Evolutionary conservation across 495 filamentous ascomycete genomes (phyloP), one percentile per base, ranked within the genome.

Genomic region (Penicillium canariense): DNA sequence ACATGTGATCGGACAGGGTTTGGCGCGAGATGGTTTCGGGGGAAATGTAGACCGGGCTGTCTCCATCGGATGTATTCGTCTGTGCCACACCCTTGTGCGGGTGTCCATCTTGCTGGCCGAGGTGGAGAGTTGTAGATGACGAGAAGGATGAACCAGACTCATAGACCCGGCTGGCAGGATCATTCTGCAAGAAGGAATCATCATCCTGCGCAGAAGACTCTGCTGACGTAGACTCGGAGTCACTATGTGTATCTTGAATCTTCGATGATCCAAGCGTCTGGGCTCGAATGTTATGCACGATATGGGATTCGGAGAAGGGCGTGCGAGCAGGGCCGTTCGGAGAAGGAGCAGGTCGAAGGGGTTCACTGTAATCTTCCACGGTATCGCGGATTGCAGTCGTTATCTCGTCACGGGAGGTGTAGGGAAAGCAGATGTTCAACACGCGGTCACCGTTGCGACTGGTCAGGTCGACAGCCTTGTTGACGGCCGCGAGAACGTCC

Each of bases 341-440:
- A 0, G 63, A 49, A 23, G 47, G 59, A 18, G 59, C 48, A 3
- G 81, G 72, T 15, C 72, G 69, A 6, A 85, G 75, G 10, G 89
- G 87, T 42, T 78, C 83, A 30, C 86, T 88, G 67, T 88, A 97
- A 32, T 92, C 88, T 9, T 84, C 73, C 7, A 98, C 92, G 0
- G 95, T 96, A 22, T 85, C 78, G 46, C 87, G 83, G 59, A 98
- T 89, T 15, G 94, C 90, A n/a, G 84, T 83, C 15, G 94, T 96
- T 56, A 98, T 98, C 67, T 98, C 94, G 62, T 95, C 93, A 54
- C 93, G 83, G 8, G 91, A 94, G 5, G 95, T 97, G 68, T 98
- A 98, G 1, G 94, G 93, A 63, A 96, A 96, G 76, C 94, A 98
- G 51, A 98, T 88, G 65, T 98, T 98, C 27, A 98, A 78, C 48